Evolutionary conservation across 2,329 filamentous ascomycete genomes (phyloP), one percentile per base, ranked within the genome.

Genomic region (Xenosphaeropsis pyriputrescens): DNA sequence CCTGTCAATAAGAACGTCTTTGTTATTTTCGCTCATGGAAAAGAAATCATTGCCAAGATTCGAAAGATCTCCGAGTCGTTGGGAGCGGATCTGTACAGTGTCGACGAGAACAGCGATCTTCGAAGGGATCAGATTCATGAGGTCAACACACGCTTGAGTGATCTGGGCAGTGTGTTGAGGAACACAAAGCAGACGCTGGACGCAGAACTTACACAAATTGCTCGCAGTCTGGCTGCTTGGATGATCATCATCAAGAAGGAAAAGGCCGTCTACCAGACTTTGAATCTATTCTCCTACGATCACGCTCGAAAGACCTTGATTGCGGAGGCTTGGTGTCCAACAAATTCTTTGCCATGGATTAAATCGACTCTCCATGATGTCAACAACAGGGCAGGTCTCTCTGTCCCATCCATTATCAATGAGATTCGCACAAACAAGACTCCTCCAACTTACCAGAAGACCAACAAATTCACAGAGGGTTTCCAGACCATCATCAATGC

Each of bases 401-500:
- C 89, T n/a, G 86, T 96, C 18, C 89, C 93, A 6, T 96, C 89
- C 37, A 96, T 98, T 52, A 89, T 98, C 66, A 96, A 96, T 59
- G 86, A 94, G 64, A 91, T 98, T 56, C 79, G 78, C 51, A 96
- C 89, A 32, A 94, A 88, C 64, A 96, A 95, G 70, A 96, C 85
- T 5, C 91, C 93, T 18, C 91, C 91, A 1, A 98, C 91, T 1
- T 96, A 93, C 59, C 76, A 95, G 60, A 93, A 93, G 66, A 95
- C 88, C 22, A 98, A 98, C 70, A 94, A 89, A 61, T 96, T 96
- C 56, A 98, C 93, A 3, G 80, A 95, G 53, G 91, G 81, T 17
- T 98, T 98, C 67, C 91, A 98, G 62, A 96, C 89, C 41, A 98
- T 98, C 57, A 93, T 98, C 58, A 89, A 98, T 52, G 91, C 93